phyloP scores from a whole-genome alignment of 495 filamentous ascomycete genomes.

The Hamigera avellanea region DNA sequence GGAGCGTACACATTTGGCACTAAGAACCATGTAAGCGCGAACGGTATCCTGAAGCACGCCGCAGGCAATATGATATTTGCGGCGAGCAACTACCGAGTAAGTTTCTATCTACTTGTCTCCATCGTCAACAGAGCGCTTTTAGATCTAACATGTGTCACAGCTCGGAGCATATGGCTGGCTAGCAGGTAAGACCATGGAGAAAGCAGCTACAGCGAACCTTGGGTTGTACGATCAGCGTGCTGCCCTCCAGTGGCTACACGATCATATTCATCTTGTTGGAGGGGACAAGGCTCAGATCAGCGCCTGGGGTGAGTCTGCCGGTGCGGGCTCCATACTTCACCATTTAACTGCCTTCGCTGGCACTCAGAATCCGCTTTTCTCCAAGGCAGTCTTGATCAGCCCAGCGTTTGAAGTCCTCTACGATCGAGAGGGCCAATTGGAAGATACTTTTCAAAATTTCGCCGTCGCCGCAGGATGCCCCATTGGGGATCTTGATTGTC shows the following conservation, averaged over 20 bases:
- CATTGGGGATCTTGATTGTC: conserved; percentile 30
- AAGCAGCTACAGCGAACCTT: conserved; percentile 30
- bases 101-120: too few relatives aligned
- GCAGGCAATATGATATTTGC: conserved; percentile 29
- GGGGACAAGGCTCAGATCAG: conserved; percentile 30
- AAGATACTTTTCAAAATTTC: conserved; percentile 32
- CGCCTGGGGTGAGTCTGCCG: conserved; percentile 27
- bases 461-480: conserved; percentile 31
- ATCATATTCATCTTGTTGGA: conserved; percentile 25
- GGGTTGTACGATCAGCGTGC: conserved; percentile 38
- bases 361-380: conserved; percentile 34
- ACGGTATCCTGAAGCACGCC: conserved; percentile 11
- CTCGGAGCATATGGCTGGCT: conserved; percentile 43
- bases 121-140: too few relatives aligned
- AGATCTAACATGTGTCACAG: conserved; percentile 24
- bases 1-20: conserved; percentile 15
- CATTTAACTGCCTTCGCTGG: conserved; percentile 26
- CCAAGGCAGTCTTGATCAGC: conserved; percentile 32
- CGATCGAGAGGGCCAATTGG: conserved; percentile 23
- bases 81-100: conserved; percentile 24
- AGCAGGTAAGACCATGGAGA: conserved; percentile 35
- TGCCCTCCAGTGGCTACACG: conserved; percentile 20
- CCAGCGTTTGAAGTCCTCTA: conserved; percentile 34
- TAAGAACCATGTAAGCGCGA: conserved; percentile 14
- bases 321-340: conserved; percentile 29